Evolutionary conservation across 2,329 filamentous ascomycete species (phyloP), one percentile per base, ranked within the genome.

Genomic region (Phyllosticta citrichinensis): DNA sequence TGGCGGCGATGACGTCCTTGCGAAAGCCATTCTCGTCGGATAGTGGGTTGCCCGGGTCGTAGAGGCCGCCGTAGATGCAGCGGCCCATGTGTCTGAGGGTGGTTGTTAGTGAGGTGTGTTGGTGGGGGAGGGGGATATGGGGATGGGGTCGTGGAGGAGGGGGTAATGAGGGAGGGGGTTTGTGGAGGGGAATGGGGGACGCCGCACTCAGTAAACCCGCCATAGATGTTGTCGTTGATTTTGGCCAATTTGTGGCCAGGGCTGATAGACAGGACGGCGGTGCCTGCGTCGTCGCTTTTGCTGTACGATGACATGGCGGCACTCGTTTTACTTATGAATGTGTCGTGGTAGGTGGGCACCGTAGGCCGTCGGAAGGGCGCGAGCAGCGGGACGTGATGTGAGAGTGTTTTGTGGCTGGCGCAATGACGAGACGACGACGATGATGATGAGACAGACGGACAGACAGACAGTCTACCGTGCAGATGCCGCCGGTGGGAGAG

Each of bases 21-120:
- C 89, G 86, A 75, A 90, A 93, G 52, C 89, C 89, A 65, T 88
- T 79, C 59, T 83, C 79, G 66, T 92, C 88, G 2, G 87, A 86
- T n/a, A 91, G 80, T 2, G 84, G 76, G 71, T 86, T 91, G 35
- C 80, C 82, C 1, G 88, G 89, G 66, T 93, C 89, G 74, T 91
- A 93, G 70, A 94, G 87, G 65, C 90, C 89, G 64, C 88, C 88
- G 71, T 94, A 93, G 69, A 94, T 91, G 77, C 89, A 94, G 64
- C 89, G 84, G 68, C 89, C 89, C 89, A 94, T 94, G 74, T 94
- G 90, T 68, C 87, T 90, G 66, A 33, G 52, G 14, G 35, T 10
- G 47, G 17, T 40, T 57, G 58, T 58, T 55, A 52, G 35, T 17
- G n/a, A n/a, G n/a, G n/a, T n/a, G n/a, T 57, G 58, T 58, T 55